Percentiles rank a stretch among this genome's conserved stretches.
Conservation (phyloP, 768 basidiomycete genomes). For the Paxillus rubicundulus region DNA sequence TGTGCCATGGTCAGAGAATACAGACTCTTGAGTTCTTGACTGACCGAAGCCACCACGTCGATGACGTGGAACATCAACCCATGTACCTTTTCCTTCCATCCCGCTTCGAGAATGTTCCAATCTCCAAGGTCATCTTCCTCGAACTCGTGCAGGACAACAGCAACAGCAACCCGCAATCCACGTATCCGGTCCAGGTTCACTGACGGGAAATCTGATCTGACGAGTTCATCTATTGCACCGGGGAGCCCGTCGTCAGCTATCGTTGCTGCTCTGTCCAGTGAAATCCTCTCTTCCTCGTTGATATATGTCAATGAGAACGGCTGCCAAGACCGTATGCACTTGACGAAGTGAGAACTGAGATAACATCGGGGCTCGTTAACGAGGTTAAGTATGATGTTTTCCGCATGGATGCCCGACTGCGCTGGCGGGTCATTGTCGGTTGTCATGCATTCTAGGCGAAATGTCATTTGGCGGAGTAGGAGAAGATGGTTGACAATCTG, state of each 20-base stretch:
- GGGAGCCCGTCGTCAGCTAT: conserved; percentile 68
- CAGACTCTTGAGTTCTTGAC: conserved; percentile 51
- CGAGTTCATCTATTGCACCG: conserved; percentile 61
- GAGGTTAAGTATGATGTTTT: conserved; percentile 63
- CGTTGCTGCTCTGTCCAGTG: conserved; percentile 58
- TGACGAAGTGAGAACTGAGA: conserved; percentile 55
- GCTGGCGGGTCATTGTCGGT: conserved; percentile 56
- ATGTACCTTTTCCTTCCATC: conserved; percentile 60
- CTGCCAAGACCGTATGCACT: conserved; percentile 56
- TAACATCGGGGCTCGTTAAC: conserved; percentile 59
- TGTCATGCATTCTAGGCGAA: conserved; percentile 64
- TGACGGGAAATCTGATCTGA: conserved; percentile 26
- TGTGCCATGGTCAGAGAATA: conserved; percentile 44
- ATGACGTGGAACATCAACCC: conserved; percentile 58
- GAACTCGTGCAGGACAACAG: conserved; percentile 53
- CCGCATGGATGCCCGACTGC: conserved; percentile 62
- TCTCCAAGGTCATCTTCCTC: conserved; percentile 50
- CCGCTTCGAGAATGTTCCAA: conserved; percentile 50
- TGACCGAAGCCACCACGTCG: conserved; percentile 47
- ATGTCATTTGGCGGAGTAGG: conserved; percentile 63
- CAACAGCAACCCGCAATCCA: conserved; percentile 61
- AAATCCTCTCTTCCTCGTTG: conserved; percentile 54
- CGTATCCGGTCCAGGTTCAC: conserved; percentile 50
- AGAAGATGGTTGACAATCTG: conserved; percentile 67
- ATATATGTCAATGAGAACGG: conserved; percentile 64